Evolutionary conservation across 1,139 yeast species (phyloP).

Genomic region (Suhomyces panamericanus): DNA sequence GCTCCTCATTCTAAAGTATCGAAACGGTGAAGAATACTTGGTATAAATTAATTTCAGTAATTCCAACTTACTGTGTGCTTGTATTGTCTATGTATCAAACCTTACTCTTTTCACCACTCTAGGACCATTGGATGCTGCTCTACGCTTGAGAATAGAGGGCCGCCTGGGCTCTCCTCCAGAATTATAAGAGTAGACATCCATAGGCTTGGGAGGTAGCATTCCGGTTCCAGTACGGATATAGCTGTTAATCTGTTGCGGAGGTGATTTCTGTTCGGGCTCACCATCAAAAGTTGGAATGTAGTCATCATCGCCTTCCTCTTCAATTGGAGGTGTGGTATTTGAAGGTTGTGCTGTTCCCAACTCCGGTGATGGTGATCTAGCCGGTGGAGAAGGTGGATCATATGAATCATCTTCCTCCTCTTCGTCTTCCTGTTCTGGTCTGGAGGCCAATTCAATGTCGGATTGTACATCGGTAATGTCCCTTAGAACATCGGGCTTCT

Average conservation of each 20-base stretch:
- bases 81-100: slow-evolving; percentile 9
- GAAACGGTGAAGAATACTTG: too few relatives aligned
- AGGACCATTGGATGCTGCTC: slow-evolving; percentile 5
- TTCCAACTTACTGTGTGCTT: background rate
- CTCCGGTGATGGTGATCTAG: slow-evolving; percentile 5
- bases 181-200: background rate
- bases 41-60: background rate
- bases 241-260: background rate
- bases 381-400: slow-evolving; percentile 8
- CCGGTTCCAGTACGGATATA: slow-evolving; percentile 8
- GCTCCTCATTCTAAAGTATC: too few relatives aligned
- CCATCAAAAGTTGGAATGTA: slow-evolving; percentile 11
- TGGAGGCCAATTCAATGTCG: background rate
- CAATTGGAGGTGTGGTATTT: background rate
- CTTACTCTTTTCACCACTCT: slow-evolving; percentile 11
- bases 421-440: background rate
- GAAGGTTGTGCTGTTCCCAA: background rate
- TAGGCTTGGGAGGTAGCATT: slow-evolving; percentile 4
- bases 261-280: background rate
- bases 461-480: background rate
- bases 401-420: slow-evolving; percentile 10
- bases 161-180: slow-evolving; percentile 5
- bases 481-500: background rate
- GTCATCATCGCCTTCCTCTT: slow-evolving; percentile 11
- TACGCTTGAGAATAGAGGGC: slow-evolving; percentile 11